Percentiles rank a stretch among this genome's conserved stretches.
Conservation (phyloP, 345 rosid genomes). For the Salix arbutifolia region DNA sequence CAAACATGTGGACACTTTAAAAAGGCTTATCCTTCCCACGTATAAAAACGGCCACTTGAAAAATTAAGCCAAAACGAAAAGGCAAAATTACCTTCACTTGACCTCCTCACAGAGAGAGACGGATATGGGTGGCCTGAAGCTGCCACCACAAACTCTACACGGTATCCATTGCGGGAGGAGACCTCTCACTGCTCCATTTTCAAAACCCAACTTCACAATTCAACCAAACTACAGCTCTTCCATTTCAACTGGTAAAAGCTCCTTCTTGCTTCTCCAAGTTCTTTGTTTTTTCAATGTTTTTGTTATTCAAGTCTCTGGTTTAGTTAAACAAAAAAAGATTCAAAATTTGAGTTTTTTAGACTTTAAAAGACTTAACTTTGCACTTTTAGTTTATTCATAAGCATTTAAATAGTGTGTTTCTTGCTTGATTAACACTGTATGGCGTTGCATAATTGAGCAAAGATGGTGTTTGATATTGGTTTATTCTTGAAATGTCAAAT, state of each 20-base stretch:
- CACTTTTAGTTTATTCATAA: background rate
- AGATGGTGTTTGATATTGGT: slow-evolving; percentile 8
- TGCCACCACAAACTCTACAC: slow-evolving; percentile 28
- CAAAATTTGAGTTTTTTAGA: background rate
- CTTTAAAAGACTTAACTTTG: background rate
- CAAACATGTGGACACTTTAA: no score
- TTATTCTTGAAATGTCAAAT: background rate
- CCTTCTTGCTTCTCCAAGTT: background rate
- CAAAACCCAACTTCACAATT: slow-evolving; percentile 19
- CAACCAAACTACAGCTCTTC: slow-evolving; percentile 7
- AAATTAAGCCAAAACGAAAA: background rate
- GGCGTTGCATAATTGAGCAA: background rate
- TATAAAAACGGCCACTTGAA: background rate
- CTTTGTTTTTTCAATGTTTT: background rate
- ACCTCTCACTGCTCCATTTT: slow-evolving; percentile 19
- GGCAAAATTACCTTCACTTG: background rate
- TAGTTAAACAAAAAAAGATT: background rate
- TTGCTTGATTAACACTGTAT: background rate
- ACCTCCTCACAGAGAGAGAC: background rate
- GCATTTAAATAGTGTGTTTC: background rate
- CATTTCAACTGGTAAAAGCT: slow-evolving; percentile 29
- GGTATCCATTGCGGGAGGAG: slow-evolving; percentile 29
- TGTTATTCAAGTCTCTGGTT: background rate
- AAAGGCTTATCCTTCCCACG: no score
- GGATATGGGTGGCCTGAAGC: slow-evolving; percentile 43